Evolutionary conservation across 2,329 filamentous ascomycete species (phyloP), one percentile per base, ranked within the genome.

Genomic region (Stemphylium vesicarium): DNA sequence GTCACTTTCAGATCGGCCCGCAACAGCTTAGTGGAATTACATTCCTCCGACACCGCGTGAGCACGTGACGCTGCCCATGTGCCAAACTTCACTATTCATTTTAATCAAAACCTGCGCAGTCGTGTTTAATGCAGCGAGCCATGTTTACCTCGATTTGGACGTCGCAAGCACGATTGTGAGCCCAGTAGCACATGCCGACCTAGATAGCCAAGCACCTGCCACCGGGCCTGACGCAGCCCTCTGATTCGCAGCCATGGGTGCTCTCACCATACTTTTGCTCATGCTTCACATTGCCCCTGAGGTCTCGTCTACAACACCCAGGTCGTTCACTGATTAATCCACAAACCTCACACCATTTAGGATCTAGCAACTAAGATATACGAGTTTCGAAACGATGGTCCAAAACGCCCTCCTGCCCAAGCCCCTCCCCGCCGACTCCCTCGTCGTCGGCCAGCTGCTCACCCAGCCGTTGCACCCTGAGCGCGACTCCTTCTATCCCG

Each of bases 401-500:
- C 65, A 71, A 46, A 68, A 74, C 64, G 71, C 69, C 53, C 67
- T 75, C 32, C 70, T 75, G 32, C 73, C 73, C 1, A 73, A 72
- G 42, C 73, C 73, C 22, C 65, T 75, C 49, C 65, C 72, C n/a
- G 54, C 71, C 11, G 65, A 74, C 49, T 63, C 69, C 29, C 60
- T 75, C 26, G 62, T 65, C 41, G 69, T 75, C 38, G 73, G 73
- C 55, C 73, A 75, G 62, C 71, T 75, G 42, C 63, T 75, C 15
- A 67, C 67, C 39, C 69, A 75, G 52, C 73, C 73, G 20, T 65
- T 75, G 11, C 70, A 75, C 53, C 73, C 73, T 57, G 73, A 74
- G 48, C 66, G 63, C 47, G 72, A 74, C 40, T 64, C 69, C 56
- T 75, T 75, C 64, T 74, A 72, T 51, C 72, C 70, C 15, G 62